Conservation (phyloP, 2,329 filamentous ascomycete genomes). For the Ascochyta koolunga region DNA sequence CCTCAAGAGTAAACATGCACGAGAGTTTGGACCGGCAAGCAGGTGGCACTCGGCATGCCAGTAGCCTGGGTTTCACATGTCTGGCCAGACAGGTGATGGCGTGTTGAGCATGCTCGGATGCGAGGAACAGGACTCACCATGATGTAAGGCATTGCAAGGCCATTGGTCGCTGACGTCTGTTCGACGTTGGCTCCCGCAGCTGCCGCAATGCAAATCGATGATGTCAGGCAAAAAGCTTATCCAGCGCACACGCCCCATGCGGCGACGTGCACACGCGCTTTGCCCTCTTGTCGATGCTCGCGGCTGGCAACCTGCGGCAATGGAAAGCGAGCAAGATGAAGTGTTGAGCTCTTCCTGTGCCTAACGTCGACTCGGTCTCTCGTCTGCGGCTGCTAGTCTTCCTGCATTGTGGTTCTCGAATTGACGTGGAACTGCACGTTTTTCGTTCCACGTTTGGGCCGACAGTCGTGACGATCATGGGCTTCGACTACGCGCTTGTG, state of each 20-base stretch:
- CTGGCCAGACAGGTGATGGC: constrained; percentile 5
- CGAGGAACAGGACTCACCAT: constrained; percentile 3
- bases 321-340: constrained; percentile 1
- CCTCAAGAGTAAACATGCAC: neutral
- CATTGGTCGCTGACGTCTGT: constrained; percentile 1
- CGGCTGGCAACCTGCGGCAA: constrained; percentile 8
- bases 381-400: constrained; percentile 25
- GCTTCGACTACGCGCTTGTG: constrained; percentile 68
- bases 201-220: constrained; percentile 25
- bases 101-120: constrained; percentile 1
- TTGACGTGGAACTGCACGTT: constrained; percentile 24
- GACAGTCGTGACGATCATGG: constrained; percentile 51
- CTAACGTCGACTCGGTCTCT: constrained; percentile 19
- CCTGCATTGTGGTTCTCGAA: constrained; percentile 25
- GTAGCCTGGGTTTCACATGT: constrained; percentile 13
- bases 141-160: constrained; percentile 5
- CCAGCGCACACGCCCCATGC: constrained; percentile 19
- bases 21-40: neutral
- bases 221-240: constrained; percentile 34
- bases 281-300: neutral
- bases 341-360: constrained; percentile 15
- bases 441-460: constrained; percentile 13
- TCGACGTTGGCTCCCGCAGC: constrained; percentile 6
- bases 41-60: constrained; percentile 11
- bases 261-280: constrained; percentile 12